Conservation (phyloP, 352 stramenopile genomes). For the Phytopythium aichiense region DNA sequence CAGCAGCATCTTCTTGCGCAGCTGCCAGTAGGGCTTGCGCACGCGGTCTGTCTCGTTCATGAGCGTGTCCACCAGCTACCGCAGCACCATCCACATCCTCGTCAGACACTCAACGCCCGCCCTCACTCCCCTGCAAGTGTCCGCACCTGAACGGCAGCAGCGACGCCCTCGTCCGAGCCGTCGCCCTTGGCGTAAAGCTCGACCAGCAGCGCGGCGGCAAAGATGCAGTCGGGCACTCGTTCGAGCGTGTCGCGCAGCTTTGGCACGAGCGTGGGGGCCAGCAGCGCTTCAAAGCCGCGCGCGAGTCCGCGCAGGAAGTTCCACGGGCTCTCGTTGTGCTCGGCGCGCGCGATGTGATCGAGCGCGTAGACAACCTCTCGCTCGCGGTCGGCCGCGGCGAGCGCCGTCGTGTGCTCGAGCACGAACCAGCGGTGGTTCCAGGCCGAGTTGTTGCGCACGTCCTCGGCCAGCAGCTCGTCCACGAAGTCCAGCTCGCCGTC, state of each 20-base stretch:
- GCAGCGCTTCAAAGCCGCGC: conserved; percentile 40
- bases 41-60: conserved; percentile 73
- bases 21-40: conserved; percentile 71
- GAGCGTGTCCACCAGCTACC: conserved; percentile 58
- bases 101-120: too few species aligned
- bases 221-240: conserved; percentile 52
- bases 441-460: conserved; percentile 97
- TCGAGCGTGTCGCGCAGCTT: conserved; percentile 40
- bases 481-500: conserved; percentile 91
- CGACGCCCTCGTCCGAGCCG: conserved; percentile 32
- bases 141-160: conserved; percentile 32
- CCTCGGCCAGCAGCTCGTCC: conserved; percentile 83
- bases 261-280: conserved; percentile 28
- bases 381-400: conserved; percentile 34
- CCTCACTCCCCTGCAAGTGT: too few species aligned
- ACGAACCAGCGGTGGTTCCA: conserved; percentile 90
- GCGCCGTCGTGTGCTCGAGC: conserved; percentile 43
- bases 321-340: conserved; percentile 91
- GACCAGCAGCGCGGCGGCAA: conserved; percentile 64
- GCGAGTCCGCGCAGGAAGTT: conserved; percentile 86
- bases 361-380: conserved; percentile 77
- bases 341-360: conserved; percentile 52
- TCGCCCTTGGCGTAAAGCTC: conserved; percentile 58
- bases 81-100: background rate
- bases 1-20: conserved; percentile 35